Base-by-base conservation (phyloP, 2,329 filamentous ascomycete species). In the Teratosphaeria viscida region DNA sequence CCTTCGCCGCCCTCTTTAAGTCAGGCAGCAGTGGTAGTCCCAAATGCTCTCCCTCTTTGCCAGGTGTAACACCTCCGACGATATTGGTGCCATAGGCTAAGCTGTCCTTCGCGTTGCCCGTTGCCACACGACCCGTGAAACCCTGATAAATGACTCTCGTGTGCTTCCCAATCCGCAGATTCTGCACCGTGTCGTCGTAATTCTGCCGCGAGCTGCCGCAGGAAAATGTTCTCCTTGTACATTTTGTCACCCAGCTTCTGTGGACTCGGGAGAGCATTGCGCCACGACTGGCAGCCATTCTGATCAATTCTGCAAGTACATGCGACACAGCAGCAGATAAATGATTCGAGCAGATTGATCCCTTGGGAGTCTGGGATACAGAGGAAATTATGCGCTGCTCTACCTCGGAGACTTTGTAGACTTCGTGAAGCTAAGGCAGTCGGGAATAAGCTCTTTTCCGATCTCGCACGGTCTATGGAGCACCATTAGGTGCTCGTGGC, bases 71-170 rank as follows among this genome's bases (percentile, higher is more conserved):
- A 29, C 88, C 88, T 34, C 89, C 89, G 0, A 92, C 87, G 61
- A 92, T 85, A 43, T 89, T 87, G 47, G 89, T 92, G 12, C 89
- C 89, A 81, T 87, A 92, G 72, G 79, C 83, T 60, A 92, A 75
- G 12, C 87, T 90, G 71, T 91, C 87, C 72, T 83, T 82, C 35
- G 88, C 88, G 73, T 92, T 91, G 65, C 83, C 82, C 1, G 88
- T 92, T 11, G 88, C 87, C 74, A 84, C 77, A 63, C 77, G 77
- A 74, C 85, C 85, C 19, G 86, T 89, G 71, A 88, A 88, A 1
- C 85, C 86, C 68, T 89, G 86, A 67, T 87, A 89, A 59, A 88
- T 80, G 60, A 89, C 85, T 56, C 80, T 78, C 0, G 86, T 88
- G 35, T 87, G 80, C 34, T 79, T 77, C 16, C 85, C 85, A 64